Conservation (phyloP, 176 grass and related monocot genomes). For the Ampelocalamus luodianensis region DNA sequence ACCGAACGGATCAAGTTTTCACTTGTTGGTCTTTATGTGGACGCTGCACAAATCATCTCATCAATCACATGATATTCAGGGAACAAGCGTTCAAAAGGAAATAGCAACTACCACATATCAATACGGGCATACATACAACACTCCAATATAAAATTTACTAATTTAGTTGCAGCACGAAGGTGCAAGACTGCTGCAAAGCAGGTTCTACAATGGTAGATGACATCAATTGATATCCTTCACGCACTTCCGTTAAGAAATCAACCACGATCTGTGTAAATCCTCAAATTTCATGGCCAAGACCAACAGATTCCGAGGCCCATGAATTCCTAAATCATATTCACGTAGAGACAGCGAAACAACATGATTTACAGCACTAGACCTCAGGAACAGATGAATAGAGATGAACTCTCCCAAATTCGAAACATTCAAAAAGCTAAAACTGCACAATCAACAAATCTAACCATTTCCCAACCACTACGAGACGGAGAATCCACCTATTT, state of each 20-base stretch:
- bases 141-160: neutral
- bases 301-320: neutral
- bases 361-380: neutral
- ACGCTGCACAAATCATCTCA: slow-evolving; percentile 30
- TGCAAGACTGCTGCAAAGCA: neutral
- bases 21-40: slow-evolving; percentile 34
- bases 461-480: neutral
- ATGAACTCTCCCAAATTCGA: neutral
- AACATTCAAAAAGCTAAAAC: neutral
- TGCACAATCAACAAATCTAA: neutral
- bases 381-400: neutral
- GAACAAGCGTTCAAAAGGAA: neutral
- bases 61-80: neutral
- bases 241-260: neutral
- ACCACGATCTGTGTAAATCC: neutral
- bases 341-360: neutral
- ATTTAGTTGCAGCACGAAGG: neutral
- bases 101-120: neutral
- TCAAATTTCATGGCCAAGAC: neutral
- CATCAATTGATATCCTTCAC: neutral
- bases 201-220: neutral
- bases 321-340: neutral
- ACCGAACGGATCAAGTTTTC: slow-evolving; percentile 39
- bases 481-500: neutral
- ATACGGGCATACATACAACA: neutral